phyloP scores from a whole-genome alignment of 495 filamentous ascomycete genomes.

The Trichoderma erinaceum region DNA sequence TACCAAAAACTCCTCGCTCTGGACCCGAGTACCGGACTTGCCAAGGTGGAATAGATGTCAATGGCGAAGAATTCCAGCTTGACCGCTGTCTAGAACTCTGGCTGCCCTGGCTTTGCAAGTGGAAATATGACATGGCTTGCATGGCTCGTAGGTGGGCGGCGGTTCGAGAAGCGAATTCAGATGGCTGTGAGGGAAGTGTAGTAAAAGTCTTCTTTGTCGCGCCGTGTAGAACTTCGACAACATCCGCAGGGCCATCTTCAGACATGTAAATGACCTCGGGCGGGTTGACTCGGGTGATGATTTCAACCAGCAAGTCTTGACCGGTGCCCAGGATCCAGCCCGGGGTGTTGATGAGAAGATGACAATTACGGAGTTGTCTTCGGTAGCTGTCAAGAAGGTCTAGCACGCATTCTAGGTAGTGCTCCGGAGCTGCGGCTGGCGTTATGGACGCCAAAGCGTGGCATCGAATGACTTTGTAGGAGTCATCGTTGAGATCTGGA shows the following conservation, averaged over 20 bases:
- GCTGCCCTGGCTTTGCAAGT: conserved; percentile 29
- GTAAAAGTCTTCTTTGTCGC: conserved; percentile 32
- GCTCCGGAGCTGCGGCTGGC: conserved; percentile 61
- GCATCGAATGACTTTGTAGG: conserved; percentile 46
- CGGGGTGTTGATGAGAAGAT: conserved; percentile 74
- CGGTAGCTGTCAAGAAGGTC: conserved; percentile 65
- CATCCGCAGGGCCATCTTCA: conserved; percentile 59
- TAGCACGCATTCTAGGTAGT: conserved; percentile 61
- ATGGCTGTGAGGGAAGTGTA: conserved; percentile 53
- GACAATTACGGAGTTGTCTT: conserved; percentile 35
- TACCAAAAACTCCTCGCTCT: conserved; percentile 30
- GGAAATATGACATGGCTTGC: conserved; percentile 79
- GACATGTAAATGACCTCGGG: conserved; percentile 72
- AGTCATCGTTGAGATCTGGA: conserved; percentile 35
- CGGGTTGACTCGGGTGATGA: conserved; percentile 46
- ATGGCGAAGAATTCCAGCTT: conserved; percentile 33
- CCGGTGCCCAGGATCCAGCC: conserved; percentile 78
- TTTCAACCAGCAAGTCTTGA: conserved; percentile 59
- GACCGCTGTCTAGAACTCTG: background rate
- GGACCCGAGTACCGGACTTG: conserved; percentile 33
- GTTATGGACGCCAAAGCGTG: conserved; percentile 69
- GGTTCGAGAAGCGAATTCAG: conserved; percentile 56
- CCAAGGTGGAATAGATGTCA: conserved; percentile 36
- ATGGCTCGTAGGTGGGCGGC: conserved; percentile 66
- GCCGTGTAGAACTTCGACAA: conserved; percentile 48